Conservation (phyloP, 2,329 filamentous ascomycete species). For the Botryotinia calthae region DNA sequence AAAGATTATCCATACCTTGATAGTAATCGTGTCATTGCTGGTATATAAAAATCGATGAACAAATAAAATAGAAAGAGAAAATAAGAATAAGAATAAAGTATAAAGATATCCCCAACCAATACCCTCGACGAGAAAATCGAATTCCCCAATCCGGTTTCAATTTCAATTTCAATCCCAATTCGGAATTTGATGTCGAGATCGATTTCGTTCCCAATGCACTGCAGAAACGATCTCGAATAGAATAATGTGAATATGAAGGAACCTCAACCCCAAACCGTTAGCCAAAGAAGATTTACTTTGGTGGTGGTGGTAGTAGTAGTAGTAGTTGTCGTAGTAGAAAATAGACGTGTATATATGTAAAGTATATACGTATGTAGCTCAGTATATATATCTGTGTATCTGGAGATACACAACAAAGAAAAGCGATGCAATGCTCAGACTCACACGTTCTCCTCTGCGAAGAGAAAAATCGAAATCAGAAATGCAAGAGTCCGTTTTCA, state of each 20-base stretch:
- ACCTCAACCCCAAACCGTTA: background rate
- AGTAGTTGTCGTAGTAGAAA: background rate
- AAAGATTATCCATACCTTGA: background rate
- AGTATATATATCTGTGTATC: background rate
- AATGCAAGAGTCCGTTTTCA: background rate
- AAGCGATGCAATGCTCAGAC: too few species aligned
- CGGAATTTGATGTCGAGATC: background rate
- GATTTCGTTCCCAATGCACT: background rate
- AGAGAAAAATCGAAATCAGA: background rate
- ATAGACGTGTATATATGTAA: background rate
- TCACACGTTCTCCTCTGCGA: background rate
- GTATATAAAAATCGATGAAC: background rate
- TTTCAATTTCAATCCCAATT: background rate
- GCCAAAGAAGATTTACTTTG: background rate
- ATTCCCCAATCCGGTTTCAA: background rate
- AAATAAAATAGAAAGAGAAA: background rate
- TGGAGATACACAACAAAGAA: background rate
- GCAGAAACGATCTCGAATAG: background rate
- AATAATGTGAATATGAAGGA: background rate
- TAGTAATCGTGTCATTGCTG: conserved; percentile 2
- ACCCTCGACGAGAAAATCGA: too few species aligned
- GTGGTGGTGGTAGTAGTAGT: too few species aligned
- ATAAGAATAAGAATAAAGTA: background rate
- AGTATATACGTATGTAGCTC: background rate
- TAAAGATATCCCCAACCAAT: background rate